phyloP scores from a whole-genome alignment of 768 basidiomycete species.

The Hemileccinum impolitum region DNA sequence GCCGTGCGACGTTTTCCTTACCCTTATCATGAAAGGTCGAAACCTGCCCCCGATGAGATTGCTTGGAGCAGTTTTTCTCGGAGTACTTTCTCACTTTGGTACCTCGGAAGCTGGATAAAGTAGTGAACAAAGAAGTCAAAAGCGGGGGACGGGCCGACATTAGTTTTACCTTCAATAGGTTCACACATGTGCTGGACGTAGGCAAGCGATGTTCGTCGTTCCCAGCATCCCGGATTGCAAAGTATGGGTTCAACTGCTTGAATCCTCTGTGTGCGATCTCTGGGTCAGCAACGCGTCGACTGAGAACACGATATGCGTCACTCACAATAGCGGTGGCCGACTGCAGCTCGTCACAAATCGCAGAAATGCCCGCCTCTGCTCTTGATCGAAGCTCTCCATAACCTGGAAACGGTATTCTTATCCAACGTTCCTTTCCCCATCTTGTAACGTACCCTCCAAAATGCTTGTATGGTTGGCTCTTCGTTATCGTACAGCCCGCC shows the following conservation, averaged over 20 bases:
- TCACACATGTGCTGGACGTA: constrained; percentile 85
- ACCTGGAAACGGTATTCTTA: constrained; percentile 45
- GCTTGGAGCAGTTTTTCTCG: constrained; percentile 80
- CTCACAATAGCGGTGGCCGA: constrained; percentile 81
- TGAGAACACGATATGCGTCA: constrained; percentile 1
- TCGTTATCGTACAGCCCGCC: constrained; percentile 74
- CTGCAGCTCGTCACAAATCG: constrained; percentile 94
- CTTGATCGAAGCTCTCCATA: constrained; percentile 73
- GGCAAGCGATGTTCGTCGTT: constrained; percentile 67
- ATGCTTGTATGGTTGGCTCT: constrained; percentile 67
- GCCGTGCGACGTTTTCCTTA: not conserved
- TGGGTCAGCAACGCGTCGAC: not conserved
- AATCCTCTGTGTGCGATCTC: constrained; percentile 53
- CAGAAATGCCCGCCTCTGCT: constrained; percentile 73
- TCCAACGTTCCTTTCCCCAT: not conserved
- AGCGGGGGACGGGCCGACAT: not conserved
- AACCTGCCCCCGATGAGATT: constrained; percentile 85
- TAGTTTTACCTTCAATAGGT: constrained; percentile 73
- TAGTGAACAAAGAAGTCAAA: too few relatives aligned
- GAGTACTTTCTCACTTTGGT: constrained; percentile 59
- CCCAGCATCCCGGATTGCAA: constrained; percentile 83
- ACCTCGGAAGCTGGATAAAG: constrained; percentile 59
- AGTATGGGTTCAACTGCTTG: constrained; percentile 82
- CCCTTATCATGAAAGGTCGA: constrained; percentile 73
- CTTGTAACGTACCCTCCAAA: constrained; percentile 70